phyloP scores from a whole-genome alignment of 352 stramenopile species.

The Phytophthora aleatoria region DNA sequence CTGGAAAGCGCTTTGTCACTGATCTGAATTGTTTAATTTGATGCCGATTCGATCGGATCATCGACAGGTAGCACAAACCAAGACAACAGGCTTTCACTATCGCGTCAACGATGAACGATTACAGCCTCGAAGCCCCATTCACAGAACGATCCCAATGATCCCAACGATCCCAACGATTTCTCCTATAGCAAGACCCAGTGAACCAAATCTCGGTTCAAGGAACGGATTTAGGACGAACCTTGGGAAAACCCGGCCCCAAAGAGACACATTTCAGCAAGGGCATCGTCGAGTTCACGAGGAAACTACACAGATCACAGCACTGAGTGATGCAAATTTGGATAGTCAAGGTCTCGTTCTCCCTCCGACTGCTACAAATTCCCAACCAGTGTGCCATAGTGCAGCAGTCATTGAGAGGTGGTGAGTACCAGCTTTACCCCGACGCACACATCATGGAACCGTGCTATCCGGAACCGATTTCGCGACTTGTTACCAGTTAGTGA shows the following conservation, averaged over 20 bases:
- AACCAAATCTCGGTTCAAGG: not conserved
- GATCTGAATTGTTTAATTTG: not conserved
- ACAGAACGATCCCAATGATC: not conserved
- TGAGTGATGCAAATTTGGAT: not conserved
- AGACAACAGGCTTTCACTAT: not conserved
- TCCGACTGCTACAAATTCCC: not conserved
- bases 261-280: not conserved
- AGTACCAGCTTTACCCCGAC: not conserved
- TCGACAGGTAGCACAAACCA: not conserved
- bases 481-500: not conserved
- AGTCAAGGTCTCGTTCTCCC: not conserved
- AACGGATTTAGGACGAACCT: not conserved
- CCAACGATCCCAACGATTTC: not conserved
- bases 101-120: not conserved
- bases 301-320: not conserved
- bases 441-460: not conserved
- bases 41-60: not conserved
- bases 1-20: not conserved
- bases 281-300: not conserved
- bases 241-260: too few relatives aligned
- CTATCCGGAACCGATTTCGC: not conserved
- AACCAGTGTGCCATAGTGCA: not conserved
- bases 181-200: not conserved
- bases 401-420: not conserved
- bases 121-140: not conserved